phyloP scores from a whole-genome alignment of 2,329 filamentous ascomycete species.

The Monosporascus ibericus region DNA sequence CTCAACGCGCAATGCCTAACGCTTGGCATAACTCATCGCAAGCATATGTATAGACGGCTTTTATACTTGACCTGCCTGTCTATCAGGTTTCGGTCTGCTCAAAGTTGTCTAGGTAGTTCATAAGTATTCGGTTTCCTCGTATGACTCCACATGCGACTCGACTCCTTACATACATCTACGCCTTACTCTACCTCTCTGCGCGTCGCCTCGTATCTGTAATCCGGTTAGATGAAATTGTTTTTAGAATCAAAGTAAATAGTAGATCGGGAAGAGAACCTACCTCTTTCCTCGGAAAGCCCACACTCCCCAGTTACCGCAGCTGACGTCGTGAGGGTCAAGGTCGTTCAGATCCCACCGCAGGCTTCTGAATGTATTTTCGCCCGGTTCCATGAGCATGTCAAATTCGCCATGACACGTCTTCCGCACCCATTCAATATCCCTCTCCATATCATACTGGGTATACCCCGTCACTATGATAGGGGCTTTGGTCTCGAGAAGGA shows the following conservation, averaged over 20 bases:
- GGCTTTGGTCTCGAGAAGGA: slow-evolving; percentile 89
- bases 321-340: slow-evolving; percentile 86
- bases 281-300: slow-evolving; percentile 98
- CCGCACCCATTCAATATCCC: slow-evolving; percentile 85
- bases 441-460: slow-evolving; percentile 88
- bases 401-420: slow-evolving; percentile 85
- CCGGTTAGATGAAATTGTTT: slow-evolving; percentile 25
- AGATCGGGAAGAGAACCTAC: slow-evolving; percentile 40
- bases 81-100: too few species aligned
- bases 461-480: slow-evolving; percentile 94
- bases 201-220: slow-evolving; percentile 55
- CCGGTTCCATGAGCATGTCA: slow-evolving; percentile 84
- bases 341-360: slow-evolving; percentile 96
- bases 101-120: too few species aligned
- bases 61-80: too few species aligned
- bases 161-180: too few species aligned
- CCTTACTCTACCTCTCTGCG: slow-evolving; percentile 37
- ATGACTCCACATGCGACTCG: too few species aligned
- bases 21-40: neutral
- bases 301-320: slow-evolving; percentile 92
- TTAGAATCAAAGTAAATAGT: neutral
- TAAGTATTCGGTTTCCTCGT: too few species aligned
- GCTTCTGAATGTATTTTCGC: slow-evolving; percentile 91
- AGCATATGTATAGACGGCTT: too few species aligned
- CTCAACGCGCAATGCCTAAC: too few species aligned